phyloP scores from a whole-genome alignment of 2,329 filamentous ascomycete genomes.

The Fusarium neocosmosporiellum region DNA sequence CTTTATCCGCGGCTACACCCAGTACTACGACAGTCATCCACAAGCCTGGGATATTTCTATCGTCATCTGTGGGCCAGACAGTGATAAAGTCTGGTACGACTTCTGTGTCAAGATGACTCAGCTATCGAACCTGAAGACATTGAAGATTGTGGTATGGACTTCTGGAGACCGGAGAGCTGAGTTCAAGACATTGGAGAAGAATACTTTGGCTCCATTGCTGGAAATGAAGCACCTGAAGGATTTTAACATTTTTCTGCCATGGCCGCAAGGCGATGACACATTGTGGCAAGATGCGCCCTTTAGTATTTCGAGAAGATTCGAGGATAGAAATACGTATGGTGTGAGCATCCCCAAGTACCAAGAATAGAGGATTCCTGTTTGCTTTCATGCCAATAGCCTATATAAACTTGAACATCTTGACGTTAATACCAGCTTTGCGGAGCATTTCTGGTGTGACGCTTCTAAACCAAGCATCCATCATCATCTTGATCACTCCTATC shows the following conservation, averaged over 20 bases:
- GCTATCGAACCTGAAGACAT: background rate
- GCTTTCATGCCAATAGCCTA: background rate
- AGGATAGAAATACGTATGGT: background rate
- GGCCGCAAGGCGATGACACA: background rate
- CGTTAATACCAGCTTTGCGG: background rate
- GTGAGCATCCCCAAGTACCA: background rate
- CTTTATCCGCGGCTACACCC: constrained; percentile 2
- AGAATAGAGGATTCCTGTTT: background rate
- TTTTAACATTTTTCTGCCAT: background rate
- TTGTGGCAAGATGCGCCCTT: background rate
- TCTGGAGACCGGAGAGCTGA: background rate
- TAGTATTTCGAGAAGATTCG: background rate
- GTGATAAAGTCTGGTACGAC: background rate
- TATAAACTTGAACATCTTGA: background rate
- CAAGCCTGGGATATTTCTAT: constrained; percentile 8
- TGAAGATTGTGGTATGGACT: background rate
- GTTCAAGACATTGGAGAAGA: background rate
- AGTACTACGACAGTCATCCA: constrained; percentile 11
- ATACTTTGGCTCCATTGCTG: background rate
- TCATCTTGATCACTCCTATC: background rate
- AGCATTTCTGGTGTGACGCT: background rate
- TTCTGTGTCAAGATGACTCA: background rate
- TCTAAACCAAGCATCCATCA: background rate
- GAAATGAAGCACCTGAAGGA: background rate
- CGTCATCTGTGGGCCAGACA: background rate